Conservation (phyloP, 1,139 yeast genomes). For the Suhomyces maxii region DNA sequence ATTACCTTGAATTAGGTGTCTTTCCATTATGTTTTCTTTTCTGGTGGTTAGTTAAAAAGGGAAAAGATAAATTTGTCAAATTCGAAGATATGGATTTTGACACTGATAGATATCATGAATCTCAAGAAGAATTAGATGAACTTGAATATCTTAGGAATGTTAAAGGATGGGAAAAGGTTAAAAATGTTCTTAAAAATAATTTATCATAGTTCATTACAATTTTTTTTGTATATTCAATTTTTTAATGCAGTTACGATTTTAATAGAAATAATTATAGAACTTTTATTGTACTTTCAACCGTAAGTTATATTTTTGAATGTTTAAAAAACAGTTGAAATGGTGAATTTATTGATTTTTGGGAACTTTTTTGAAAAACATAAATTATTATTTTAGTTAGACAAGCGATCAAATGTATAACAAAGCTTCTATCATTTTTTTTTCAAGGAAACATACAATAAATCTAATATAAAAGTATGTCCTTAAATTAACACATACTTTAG, state of each 20-base stretch:
- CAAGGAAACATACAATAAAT: no score
- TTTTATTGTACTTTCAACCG: no score
- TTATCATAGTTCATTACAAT: constrained; percentile 13
- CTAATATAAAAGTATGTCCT: no score
- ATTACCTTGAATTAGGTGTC: constrained; percentile 39
- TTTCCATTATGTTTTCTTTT: constrained; percentile 36
- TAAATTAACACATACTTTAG: no score
- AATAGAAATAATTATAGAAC: neutral
- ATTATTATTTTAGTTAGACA: no score
- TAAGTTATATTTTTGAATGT: no score
- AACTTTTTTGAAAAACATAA: no score
- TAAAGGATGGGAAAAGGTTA: constrained; percentile 48
- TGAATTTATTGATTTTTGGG: no score
- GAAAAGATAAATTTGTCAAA: constrained; percentile 47
- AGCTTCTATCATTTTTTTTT: no score
- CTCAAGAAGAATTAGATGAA: constrained; percentile 47
- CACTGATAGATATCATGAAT: constrained; percentile 54
- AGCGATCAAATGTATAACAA: no score
- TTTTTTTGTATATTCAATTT: neutral
- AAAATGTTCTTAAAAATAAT: constrained; percentile 30
- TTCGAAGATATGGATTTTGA: constrained; percentile 62
- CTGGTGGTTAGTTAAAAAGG: constrained; percentile 49
- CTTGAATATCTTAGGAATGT: constrained; percentile 40
- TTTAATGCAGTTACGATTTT: constrained; percentile 2
- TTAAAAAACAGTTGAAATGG: no score